Evolutionary conservation across 805 yeast genomes (phyloP).

Genomic region (Pichia pseudocactophila): DNA sequence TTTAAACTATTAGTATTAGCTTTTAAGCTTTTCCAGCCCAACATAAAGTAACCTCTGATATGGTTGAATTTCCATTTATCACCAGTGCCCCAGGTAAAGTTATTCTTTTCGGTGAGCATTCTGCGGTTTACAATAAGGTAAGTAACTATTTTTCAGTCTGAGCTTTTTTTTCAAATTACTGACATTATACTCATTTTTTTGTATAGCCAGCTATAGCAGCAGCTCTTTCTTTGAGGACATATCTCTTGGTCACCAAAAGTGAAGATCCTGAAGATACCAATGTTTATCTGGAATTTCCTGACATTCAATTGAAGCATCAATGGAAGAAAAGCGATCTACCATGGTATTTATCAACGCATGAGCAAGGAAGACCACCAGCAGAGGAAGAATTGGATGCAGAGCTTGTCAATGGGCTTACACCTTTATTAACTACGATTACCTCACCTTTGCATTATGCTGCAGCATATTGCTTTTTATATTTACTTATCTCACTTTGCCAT

Average conservation of each 20-base stretch:
- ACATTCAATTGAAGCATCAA: slow-evolving; percentile 52
- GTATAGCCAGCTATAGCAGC: slow-evolving; percentile 88
- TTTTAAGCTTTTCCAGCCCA: no score
- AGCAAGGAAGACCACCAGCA: slow-evolving; percentile 25
- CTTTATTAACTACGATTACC: slow-evolving; percentile 35
- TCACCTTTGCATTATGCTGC: slow-evolving; percentile 64
- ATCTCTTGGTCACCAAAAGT: slow-evolving; percentile 52
- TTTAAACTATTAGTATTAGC: no score
- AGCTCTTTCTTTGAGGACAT: slow-evolving; percentile 79
- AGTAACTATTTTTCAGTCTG: slow-evolving; percentile 12
- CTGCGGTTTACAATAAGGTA: slow-evolving; percentile 79
- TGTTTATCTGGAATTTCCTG: slow-evolving; percentile 72
- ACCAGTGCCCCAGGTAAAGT: slow-evolving; percentile 97
- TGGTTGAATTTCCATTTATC: slow-evolving; percentile 42
- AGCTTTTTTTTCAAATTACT: neutral
- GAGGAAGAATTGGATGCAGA: slow-evolving; percentile 54
- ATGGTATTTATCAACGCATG: slow-evolving; percentile 34
- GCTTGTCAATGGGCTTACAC: slow-evolving; percentile 40
- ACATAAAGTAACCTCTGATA: neutral
- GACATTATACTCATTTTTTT: neutral
- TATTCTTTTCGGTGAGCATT: slow-evolving; percentile 92
- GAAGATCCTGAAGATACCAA: slow-evolving; percentile 28
- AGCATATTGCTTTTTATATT: slow-evolving; percentile 74
- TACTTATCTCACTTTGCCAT: slow-evolving; percentile 52
- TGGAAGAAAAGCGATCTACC: slow-evolving; percentile 63